Base-by-base conservation (phyloP, 2,329 filamentous ascomycete genomes). In the Pezicula radicicola region DNA sequence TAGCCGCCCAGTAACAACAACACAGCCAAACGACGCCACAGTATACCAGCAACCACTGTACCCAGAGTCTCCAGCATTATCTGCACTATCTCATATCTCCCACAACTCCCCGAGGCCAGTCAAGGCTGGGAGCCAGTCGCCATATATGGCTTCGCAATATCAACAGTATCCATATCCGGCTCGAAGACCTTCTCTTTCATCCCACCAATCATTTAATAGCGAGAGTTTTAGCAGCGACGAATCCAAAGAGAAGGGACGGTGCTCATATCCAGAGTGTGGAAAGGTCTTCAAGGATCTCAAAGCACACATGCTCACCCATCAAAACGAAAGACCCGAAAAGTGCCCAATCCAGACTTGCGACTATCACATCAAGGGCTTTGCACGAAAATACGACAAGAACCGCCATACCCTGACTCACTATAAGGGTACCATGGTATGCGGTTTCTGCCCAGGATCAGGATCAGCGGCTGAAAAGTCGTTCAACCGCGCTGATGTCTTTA, bases 321-420 rank as follows among this genome's bases (percentile, higher is more conserved):
- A 95, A 72, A 88, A 87, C 54, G 91, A 97, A 71, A 81, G 94
- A 28, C 94, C 94, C 0, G 93, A 97, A 66, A 97, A 97, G 69
- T 99, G 94, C 68, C 93, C 93, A 0, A 97, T 97, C 54, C 79
- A 87, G 51, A 92, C 87, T 2, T 97, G 93, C 75, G 91, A 97
- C 64, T 97, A 97, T 68, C 89, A 97, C 70, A 80, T 81, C 61
- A 97, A 97, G 70, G 93, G 93, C 0, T 97, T 97, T 65, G 93
- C 93, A 3, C 81, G 93, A 55, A 97, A 97, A 70, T 99, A 97
- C 68, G 94, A 97, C 74, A 97, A 97, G 78, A 97, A 97, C 70
- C 79, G 94, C 12, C 94, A 99, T 68, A 96, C 93, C 1, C 73
- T 97, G 57, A 97, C 93, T 3, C 94, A 97, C 67, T 99, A 97